Conservation (phyloP, 148 eudicot genomes). For the Rhododendron molle region DNA sequence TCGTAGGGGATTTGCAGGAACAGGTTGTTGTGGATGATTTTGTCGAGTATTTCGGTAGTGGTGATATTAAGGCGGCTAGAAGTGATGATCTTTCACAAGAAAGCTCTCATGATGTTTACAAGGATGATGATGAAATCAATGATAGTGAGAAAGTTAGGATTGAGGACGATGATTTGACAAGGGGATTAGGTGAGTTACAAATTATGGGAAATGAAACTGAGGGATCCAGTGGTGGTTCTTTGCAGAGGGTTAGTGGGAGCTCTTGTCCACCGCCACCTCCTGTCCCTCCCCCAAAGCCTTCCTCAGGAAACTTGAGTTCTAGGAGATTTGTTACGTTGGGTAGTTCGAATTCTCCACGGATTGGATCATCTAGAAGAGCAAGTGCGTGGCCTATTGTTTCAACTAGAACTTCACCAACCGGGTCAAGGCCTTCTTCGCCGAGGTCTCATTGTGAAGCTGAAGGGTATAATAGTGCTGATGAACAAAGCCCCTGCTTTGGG, state of each 20-base stretch:
- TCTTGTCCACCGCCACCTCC: constrained; percentile 93
- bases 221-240: constrained; percentile 23
- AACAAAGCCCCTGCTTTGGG: constrained; percentile 67
- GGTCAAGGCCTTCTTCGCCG: constrained; percentile 88
- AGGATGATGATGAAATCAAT: constrained; percentile 28
- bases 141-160: constrained; percentile 30
- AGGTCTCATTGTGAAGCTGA: constrained; percentile 80
- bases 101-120: constrained; percentile 19
- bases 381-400: constrained; percentile 59
- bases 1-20: constrained; percentile 46
- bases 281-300: constrained; percentile 81
- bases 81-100: constrained; percentile 32
- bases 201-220: constrained; percentile 40
- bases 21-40: constrained; percentile 36
- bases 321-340: constrained; percentile 40
- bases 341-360: constrained; percentile 47
- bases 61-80: constrained; percentile 26
- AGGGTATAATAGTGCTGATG: constrained; percentile 99
- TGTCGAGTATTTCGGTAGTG: constrained; percentile 23
- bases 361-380: constrained; percentile 75
- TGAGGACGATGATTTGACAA: constrained; percentile 28
- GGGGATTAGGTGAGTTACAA: constrained; percentile 34
- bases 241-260: constrained; percentile 27
- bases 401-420: constrained; percentile 73
- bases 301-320: constrained; percentile 34